phyloP scores from a whole-genome alignment of 495 filamentous ascomycete genomes.

The Letharia columbiana region DNA sequence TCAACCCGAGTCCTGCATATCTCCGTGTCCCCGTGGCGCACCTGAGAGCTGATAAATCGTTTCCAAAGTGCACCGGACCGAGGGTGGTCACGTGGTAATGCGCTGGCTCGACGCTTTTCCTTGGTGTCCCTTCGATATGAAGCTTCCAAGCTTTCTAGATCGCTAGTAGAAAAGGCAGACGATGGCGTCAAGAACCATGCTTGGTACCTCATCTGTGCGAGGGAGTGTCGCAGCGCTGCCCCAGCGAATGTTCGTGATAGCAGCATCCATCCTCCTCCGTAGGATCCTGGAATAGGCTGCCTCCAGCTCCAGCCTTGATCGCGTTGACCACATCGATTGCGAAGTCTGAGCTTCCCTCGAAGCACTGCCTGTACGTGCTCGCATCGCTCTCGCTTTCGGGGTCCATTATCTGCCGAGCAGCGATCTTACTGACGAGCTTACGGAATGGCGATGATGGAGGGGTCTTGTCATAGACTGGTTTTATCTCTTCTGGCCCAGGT shows the following conservation, averaged over 20 bases:
- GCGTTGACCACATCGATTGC: slow-evolving; percentile 41
- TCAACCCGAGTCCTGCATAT: neutral
- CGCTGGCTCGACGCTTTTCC: neutral
- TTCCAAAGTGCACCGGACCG: neutral
- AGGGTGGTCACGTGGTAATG: neutral
- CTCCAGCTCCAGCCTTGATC: slow-evolving; percentile 37
- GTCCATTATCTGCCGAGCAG: slow-evolving; percentile 45
- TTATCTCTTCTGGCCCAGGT: slow-evolving; percentile 42
- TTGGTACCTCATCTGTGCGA: neutral
- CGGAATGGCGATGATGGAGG: slow-evolving; percentile 35
- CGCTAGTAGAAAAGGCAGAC: neutral
- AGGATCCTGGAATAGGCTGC: slow-evolving; percentile 40
- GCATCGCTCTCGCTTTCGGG: slow-evolving; percentile 38
- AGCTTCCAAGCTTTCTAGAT: neutral
- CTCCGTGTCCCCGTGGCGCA: neutral
- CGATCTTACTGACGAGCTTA: slow-evolving; percentile 39
- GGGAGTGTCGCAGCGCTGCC: slow-evolving; percentile 23
- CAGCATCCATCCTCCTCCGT: slow-evolving; percentile 36
- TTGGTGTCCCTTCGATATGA: neutral
- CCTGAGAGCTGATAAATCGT: neutral
- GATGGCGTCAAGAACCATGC: neutral
- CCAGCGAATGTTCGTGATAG: slow-evolving; percentile 39
- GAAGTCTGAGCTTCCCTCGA: slow-evolving; percentile 39
- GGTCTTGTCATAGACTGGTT: slow-evolving; percentile 36
- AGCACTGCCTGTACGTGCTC: slow-evolving; percentile 35